These are phyloP conservation scores for Irpex rosettiformis DNA, from an alignment of 1,284 basidiomycete species.

Conservation along the genomic window DNA sequence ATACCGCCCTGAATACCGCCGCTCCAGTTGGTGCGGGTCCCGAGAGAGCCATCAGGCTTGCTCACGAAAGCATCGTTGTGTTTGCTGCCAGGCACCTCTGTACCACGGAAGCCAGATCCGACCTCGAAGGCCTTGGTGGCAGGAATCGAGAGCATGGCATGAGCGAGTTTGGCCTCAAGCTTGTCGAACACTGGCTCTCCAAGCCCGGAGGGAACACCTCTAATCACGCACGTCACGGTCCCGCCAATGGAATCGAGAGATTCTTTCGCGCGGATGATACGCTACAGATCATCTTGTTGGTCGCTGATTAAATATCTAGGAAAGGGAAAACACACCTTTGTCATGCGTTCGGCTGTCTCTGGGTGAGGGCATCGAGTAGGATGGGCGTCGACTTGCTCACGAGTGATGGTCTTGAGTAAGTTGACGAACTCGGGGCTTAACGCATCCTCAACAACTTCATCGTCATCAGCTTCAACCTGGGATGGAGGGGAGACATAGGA, in stretches of 20 bases:
- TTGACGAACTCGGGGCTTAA: constrained; percentile 82
- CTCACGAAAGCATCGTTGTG: constrained; percentile 92
- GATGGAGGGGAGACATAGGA: constrained; percentile 41
- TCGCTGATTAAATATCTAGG: constrained; percentile 1
- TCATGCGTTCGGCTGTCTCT: constrained; percentile 89
- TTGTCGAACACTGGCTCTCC: constrained; percentile 99
- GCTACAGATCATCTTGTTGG: constrained; percentile 49
- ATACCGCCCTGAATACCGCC: constrained; percentile 99
- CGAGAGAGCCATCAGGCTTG: constrained; percentile 68
- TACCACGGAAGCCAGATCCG: constrained; percentile 95
- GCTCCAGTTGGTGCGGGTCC: constrained; percentile 93
- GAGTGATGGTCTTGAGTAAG: constrained; percentile 78
- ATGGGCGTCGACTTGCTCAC: constrained; percentile 87
- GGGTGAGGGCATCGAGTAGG: constrained; percentile 89
- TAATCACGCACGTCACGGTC: constrained; percentile 95
- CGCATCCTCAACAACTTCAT: constrained; percentile 75
- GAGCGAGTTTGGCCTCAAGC: constrained; percentile 93
- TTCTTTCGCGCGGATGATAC: constrained; percentile 92
- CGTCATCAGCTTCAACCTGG: constrained; percentile 47
- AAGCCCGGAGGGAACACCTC: constrained; percentile 85
- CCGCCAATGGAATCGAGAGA: constrained; percentile 94
- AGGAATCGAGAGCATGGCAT: constrained; percentile 98
- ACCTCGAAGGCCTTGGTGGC: constrained; percentile 99
- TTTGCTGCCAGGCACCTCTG: constrained; percentile 88
- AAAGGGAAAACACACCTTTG: constrained; percentile 48